Evolutionary conservation across 1,139 yeast species (phyloP), one percentile per base, ranked within the genome.

Genomic region (Pichia sp.): DNA sequence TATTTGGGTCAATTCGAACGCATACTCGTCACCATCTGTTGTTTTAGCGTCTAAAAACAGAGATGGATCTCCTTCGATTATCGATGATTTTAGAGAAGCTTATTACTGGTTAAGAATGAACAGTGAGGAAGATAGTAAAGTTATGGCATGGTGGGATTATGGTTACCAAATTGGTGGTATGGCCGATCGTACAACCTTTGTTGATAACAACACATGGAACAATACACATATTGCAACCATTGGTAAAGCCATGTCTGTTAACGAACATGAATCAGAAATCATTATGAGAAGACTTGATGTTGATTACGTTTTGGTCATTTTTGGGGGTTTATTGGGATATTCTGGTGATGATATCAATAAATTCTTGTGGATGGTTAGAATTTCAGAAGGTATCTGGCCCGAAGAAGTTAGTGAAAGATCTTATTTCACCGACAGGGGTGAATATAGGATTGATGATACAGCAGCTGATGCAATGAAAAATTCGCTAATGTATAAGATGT

Each of bases 61-160:
- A 39, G 97, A 92, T 60, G 99, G 99, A 1, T 76, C 86, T 33
- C 83, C 79, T 56, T 74, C 76, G 52, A 71, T 92, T 55, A 94
- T 94, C 61, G 99, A 94, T 65, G 99, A 94, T 65, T 94, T 83
- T 72, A 82, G 99, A 69, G 99, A 94, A 71, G 98, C 98, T 5
- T 94, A 94, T 70, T 92, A 92, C 66, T 94, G 99, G 99, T 73
- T 94, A 57, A 81, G 98, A 61, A 88, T 92, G 96, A 94, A 94
- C 68, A 92, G 98, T 1, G 80, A 86, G 4, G 97, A 90, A 63
- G 98, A 94, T 62, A 85, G 97, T 41, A 88, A 86, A 65, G 84
- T 94, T 52, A 87, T 94, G 85, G 85, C 97, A 6, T 94, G 99
- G 99, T 94, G 99, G 99, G 99, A 94, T 72, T 94, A 94, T 63